Evolutionary conservation across 164 flowering plant genomes (phyloP), one percentile per base, ranked within the genome.

Genomic region (Dillenia suffruticosa): DNA sequence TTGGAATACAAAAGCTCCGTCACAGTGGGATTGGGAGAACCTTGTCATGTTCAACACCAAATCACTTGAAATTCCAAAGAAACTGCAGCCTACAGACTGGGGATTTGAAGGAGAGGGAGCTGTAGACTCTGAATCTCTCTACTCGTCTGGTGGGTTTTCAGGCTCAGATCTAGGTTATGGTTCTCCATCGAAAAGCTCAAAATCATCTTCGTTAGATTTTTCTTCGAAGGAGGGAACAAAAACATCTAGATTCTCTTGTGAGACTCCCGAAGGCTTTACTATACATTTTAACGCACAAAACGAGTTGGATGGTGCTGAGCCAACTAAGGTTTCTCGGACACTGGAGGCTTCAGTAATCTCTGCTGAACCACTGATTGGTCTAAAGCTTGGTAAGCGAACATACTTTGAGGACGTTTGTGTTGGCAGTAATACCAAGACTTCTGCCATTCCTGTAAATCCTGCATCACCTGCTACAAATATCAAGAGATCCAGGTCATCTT

Each of bases 381-480:
- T 92, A 56, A 85, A 84, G 81, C 94, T 92, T 43, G 96, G 96
- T 45, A 88, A 90, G 65, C 46, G 90, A 44, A 81, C 88, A 53
- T 91, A 84, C 68, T 91, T 84, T 70, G 90, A 86, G 69, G 85
- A 87, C 61, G 58, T 65, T 59, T 76, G 73, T 64, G 68, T 65
- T 26, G 82, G 74, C 45, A 63, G 59, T 69, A 65, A 64, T 46
- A 49, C 64, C 47, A 79, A 81, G 66, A 57, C 63, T 56, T 61
- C 87, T 32, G 52, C 81, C 43, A 26, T 60, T 61, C 59, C 84
- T 69, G 68, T 46, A 16, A 59, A 49, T 64, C 77, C 84, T 10
- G 9, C 60, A 7, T 43, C 83, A 46, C 63, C 87, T 16, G 56
- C 57, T 51, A 46, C 60, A 50, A 58, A 81, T 15, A 55, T 62